phyloP scores from a whole-genome alignment of 2,329 filamentous ascomycete genomes.

The Epicoccum sorghinum region DNA sequence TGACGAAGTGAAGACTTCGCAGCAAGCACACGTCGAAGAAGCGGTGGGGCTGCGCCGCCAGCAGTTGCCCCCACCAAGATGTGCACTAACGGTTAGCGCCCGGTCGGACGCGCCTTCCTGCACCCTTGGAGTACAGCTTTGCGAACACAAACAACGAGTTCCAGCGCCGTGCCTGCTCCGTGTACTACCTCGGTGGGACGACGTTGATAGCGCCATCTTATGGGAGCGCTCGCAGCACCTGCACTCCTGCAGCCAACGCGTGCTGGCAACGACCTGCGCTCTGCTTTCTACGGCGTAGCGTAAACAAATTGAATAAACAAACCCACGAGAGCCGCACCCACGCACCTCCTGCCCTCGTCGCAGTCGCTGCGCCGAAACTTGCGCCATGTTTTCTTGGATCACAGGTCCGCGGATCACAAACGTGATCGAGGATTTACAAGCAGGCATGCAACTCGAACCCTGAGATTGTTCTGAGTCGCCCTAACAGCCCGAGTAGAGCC shows the following conservation, averaged over 20 bases:
- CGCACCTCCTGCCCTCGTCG: conserved; percentile 10
- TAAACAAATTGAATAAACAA: conserved; percentile 48
- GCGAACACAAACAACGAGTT: conserved; percentile 20
- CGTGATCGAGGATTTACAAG: conserved; percentile 44
- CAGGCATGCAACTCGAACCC: conserved; percentile 27
- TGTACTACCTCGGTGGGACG: not conserved
- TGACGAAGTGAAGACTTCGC: conserved; percentile 30
- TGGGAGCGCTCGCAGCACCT: conserved; percentile 6
- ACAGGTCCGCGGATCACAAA: conserved; percentile 47
- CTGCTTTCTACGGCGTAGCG: conserved; percentile 24
- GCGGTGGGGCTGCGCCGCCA: conserved; percentile 29
- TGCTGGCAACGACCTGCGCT: conserved; percentile 7
- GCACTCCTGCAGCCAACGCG: not conserved
- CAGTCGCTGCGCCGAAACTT: not conserved
- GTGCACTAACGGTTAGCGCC: conserved; percentile 21
- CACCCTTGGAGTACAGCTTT: conserved; percentile 11
- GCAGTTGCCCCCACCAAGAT: conserved; percentile 27
- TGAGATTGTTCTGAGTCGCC: not conserved
- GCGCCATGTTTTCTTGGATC: conserved; percentile 48
- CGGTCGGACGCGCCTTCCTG: conserved; percentile 31
- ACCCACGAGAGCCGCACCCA: conserved; percentile 11
- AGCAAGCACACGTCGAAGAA: conserved; percentile 32
- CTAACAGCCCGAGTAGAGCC: conserved; percentile 33
- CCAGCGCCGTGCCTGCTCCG: conserved; percentile 12
- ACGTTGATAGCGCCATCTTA: conserved; percentile 2